These are phyloP conservation scores for Paraurostyla sp. DNA, from an alignment of 73 alveolate genomes.

Conservation along the genomic window DNA sequence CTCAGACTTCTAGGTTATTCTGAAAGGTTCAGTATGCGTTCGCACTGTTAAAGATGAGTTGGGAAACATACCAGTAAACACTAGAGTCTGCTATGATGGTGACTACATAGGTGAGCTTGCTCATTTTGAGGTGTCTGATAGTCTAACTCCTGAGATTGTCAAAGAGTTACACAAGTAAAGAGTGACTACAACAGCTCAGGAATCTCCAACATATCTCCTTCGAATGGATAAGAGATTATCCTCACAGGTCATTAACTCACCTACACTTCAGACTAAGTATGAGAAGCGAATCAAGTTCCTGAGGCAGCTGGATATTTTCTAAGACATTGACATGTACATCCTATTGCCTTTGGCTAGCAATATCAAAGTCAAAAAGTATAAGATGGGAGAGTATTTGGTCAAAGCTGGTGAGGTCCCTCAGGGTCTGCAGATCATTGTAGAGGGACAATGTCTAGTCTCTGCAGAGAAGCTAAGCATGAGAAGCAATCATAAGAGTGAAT, in stretches of 20 bases:
- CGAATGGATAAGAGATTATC: not conserved
- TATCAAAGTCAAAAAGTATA: conserved; percentile 44
- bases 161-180: conserved; percentile 40
- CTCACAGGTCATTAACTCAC: not conserved
- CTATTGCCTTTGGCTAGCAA: conserved; percentile 62
- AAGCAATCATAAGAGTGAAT: conserved; percentile 20
- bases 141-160: conserved; percentile 12
- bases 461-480: conserved; percentile 49
- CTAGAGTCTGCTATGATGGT: conserved; percentile 61
- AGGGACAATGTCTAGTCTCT: conserved; percentile 58
- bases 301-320: conserved; percentile 6
- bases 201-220: not conserved
- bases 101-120: conserved; percentile 66
- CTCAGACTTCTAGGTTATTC: conserved; percentile 58
- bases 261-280: conserved; percentile 5
- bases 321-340: conserved; percentile 49
- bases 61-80: conserved; percentile 49
- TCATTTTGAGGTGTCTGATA: conserved; percentile 10
- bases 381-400: conserved; percentile 54
- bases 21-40: conserved; percentile 60
- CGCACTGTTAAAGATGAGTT: conserved; percentile 44
- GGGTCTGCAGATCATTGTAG: conserved; percentile 41
- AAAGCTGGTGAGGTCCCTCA: conserved; percentile 66
- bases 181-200: conserved; percentile 49
- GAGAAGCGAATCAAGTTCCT: conserved; percentile 58